phyloP scores from a whole-genome alignment of 2,329 filamentous ascomycete species.

The Dothideomycetidae sp. region DNA sequence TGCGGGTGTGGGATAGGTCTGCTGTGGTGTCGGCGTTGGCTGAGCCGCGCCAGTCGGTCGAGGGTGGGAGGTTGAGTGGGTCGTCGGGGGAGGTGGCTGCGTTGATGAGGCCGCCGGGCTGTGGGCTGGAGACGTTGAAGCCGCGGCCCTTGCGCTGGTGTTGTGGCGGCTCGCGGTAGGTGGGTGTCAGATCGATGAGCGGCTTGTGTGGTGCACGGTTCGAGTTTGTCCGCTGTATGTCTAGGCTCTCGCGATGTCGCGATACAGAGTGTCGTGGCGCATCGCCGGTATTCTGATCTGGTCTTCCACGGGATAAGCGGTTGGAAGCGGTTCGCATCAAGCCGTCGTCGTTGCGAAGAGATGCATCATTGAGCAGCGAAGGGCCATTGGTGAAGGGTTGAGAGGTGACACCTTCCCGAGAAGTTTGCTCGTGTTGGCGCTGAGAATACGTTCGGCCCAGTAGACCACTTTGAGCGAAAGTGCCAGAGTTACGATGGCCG shows the following conservation, averaged over 20 bases:
- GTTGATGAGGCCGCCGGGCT: slow-evolving; percentile 30
- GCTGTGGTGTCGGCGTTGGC: slow-evolving; percentile 7
- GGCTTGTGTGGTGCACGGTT: slow-evolving; percentile 38
- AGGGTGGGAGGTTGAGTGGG: slow-evolving; percentile 27
- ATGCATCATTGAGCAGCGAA: slow-evolving; percentile 44
- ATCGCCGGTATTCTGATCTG: neutral
- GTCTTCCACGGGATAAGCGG: slow-evolving; percentile 16
- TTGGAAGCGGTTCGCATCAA: slow-evolving; percentile 19
- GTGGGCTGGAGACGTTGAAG: slow-evolving; percentile 22
- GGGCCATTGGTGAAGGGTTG: slow-evolving; percentile 42
- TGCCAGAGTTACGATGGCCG: slow-evolving; percentile 14
- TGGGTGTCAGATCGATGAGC: slow-evolving; percentile 52
- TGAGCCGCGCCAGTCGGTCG: slow-evolving; percentile 31
- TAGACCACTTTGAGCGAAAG: slow-evolving; percentile 34
- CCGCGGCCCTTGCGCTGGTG: slow-evolving; percentile 41
- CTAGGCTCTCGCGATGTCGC: slow-evolving; percentile 18
- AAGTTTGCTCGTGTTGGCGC: slow-evolving; percentile 26
- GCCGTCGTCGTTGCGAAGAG: slow-evolving; percentile 12
- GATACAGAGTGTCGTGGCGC: slow-evolving; percentile 9
- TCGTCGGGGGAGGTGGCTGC: slow-evolving; percentile 31
- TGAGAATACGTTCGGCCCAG: slow-evolving; percentile 38
- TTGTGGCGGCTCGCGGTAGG: slow-evolving; percentile 50
- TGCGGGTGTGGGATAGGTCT: slow-evolving; percentile 11
- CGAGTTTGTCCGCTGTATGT: slow-evolving; percentile 34
- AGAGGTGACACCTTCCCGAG: slow-evolving; percentile 24